phyloP scores from a whole-genome alignment of 2,329 filamentous ascomycete genomes.

The Cordyceps pruinosa region DNA sequence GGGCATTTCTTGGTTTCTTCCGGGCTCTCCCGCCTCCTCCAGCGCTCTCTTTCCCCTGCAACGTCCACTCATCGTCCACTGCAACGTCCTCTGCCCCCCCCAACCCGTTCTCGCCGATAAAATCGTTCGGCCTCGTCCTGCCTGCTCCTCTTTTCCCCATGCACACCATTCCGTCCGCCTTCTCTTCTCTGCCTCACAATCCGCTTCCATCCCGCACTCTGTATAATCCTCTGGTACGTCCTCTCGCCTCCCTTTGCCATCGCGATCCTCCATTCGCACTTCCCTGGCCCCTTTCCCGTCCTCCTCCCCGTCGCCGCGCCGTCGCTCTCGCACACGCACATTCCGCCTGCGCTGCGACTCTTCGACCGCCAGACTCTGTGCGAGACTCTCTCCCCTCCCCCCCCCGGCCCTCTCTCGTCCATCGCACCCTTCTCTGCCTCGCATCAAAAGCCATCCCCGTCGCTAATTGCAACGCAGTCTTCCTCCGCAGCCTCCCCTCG shows the following conservation, averaged over 20 bases:
- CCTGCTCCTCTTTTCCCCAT: constrained; percentile 21
- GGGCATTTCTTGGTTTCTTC: too few species aligned
- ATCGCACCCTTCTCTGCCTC: not conserved
- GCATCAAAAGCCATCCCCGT: constrained; percentile 3
- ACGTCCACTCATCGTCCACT: not conserved
- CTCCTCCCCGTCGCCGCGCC: not conserved
- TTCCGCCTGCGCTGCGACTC: not conserved
- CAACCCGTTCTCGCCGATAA: constrained; percentile 13
- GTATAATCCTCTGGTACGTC: constrained; percentile 32
- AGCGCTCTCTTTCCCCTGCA: not conserved
- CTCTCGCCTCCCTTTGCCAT: constrained; percentile 25
- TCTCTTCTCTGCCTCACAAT: constrained; percentile 9
- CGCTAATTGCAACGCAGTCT: constrained; percentile 12
- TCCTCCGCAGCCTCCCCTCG: not conserved
- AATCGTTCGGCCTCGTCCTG: constrained; percentile 18
- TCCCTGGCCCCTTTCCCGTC: constrained; percentile 18
- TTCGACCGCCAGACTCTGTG: constrained; percentile 11
- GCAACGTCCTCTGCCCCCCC: too few species aligned
- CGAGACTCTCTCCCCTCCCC: not conserved
- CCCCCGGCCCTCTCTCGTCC: not conserved
- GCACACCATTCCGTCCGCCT: constrained; percentile 17
- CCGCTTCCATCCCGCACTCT: constrained; percentile 14
- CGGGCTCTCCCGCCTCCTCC: too few species aligned
- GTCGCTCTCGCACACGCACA: not conserved
- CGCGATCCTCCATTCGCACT: constrained; percentile 29